Conservation (phyloP, 2,329 filamentous ascomycete species). For the Aspergillus quadricinctus region DNA sequence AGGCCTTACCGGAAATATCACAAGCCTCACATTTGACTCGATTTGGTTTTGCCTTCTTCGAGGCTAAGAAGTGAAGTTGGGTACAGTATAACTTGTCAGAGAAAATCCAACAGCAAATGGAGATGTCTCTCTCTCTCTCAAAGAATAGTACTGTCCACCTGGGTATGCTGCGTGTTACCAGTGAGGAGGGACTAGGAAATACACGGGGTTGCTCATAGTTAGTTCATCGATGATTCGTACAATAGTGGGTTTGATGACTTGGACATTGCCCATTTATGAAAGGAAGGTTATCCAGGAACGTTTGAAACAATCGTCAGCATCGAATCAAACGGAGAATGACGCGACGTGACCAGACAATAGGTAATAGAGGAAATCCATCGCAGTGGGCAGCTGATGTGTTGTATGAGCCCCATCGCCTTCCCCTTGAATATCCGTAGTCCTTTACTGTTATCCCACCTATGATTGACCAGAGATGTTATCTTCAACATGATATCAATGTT, state of each 20-base stretch:
- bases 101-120: not conserved
- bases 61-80: not conserved
- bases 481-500: not conserved
- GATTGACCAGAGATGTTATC: not conserved
- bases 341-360: not conserved
- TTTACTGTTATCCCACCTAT: not conserved
- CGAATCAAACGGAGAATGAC: not conserved
- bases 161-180: conserved; percentile 10
- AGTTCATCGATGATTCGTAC: not conserved
- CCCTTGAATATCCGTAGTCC: conserved; percentile 4
- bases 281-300: not conserved
- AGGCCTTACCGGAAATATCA: too few species aligned
- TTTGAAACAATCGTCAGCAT: not conserved
- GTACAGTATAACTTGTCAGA: not conserved
- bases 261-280: not conserved
- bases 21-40: not conserved
- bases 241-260: not conserved
- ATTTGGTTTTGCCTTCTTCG: not conserved
- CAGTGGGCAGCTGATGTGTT: conserved; percentile 8
- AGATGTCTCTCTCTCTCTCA: not conserved
- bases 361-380: not conserved
- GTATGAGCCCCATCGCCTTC: conserved; percentile 1
- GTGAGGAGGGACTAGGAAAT: not conserved
- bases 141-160: conserved; percentile 3
- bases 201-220: not conserved